A percentile compares a stretch with the other conserved stretches of the same genome.
These are phyloP conservation scores for Paramyrothecium roridum DNA, from an alignment of 2,329 filamentous ascomycete species.

Conservation along the genomic window DNA sequence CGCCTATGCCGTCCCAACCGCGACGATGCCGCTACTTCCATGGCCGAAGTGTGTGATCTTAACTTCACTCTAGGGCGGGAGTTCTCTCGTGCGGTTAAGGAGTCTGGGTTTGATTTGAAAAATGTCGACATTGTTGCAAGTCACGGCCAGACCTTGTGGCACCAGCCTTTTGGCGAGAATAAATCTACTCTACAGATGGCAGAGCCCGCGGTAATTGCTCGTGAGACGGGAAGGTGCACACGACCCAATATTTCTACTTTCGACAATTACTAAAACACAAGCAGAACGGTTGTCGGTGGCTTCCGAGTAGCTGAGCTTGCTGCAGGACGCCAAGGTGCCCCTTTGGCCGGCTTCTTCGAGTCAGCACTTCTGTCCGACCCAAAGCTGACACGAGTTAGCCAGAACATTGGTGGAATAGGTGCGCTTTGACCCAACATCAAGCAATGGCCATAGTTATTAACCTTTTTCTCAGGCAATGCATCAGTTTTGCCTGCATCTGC, in stretches of 20 bases:
- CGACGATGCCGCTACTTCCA: constrained; percentile 43
- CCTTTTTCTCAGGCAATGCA: constrained; percentile 44
- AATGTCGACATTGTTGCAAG: constrained; percentile 53
- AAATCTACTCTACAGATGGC: constrained; percentile 50
- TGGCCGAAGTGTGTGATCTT: constrained; percentile 50
- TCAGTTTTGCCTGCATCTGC: constrained; percentile 35
- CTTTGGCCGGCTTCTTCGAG: constrained; percentile 57
- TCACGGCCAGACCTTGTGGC: constrained; percentile 57
- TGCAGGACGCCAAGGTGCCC: constrained; percentile 51
- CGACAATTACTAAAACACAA: no score
- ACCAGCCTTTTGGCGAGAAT: constrained; percentile 40
- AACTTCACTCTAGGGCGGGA: constrained; percentile 55
- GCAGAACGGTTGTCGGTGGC: constrained; percentile 43
- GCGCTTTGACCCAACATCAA: no score
- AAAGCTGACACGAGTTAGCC: constrained; percentile 52
- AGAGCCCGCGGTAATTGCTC: constrained; percentile 51
- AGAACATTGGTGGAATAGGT: constrained; percentile 56
- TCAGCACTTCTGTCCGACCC: constrained; percentile 53
- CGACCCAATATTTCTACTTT: constrained; percentile 19
- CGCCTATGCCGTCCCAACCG: no score
- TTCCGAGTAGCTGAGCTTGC: constrained; percentile 56
- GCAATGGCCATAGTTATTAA: constrained; percentile 39
- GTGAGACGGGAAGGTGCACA: constrained; percentile 47
- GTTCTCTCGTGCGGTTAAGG: constrained; percentile 47
- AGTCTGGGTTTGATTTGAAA: constrained; percentile 42